A percentile compares a stretch with the other conserved stretches of the same genome.
phyloP scores from a whole-genome alignment of 352 stramenopile species.

The Globisporangium rhizosaccharum region DNA sequence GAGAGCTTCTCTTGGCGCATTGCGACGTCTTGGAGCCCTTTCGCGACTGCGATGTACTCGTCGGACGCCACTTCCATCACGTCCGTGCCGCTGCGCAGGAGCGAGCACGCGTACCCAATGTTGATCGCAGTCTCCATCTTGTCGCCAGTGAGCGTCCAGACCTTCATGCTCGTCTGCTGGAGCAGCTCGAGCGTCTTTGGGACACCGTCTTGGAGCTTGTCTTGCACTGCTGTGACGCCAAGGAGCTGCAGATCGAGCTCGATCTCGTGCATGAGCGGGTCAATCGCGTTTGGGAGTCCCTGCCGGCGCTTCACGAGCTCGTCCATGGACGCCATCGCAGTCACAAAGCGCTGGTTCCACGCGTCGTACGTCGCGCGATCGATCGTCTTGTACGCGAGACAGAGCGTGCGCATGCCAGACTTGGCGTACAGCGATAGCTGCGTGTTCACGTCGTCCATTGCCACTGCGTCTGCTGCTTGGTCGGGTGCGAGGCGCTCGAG shows the following conservation, averaged over 20 bases:
- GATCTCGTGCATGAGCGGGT: slow-evolving; percentile 78
- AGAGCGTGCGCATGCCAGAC: slow-evolving; percentile 74
- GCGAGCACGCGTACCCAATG: slow-evolving; percentile 89
- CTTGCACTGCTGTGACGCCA: slow-evolving; percentile 90
- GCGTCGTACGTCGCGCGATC: slow-evolving; percentile 37
- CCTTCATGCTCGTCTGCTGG: slow-evolving; percentile 87
- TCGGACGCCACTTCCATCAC: slow-evolving; percentile 55
- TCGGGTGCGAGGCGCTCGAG: slow-evolving; percentile 45
- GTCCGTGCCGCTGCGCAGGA: slow-evolving; percentile 81
- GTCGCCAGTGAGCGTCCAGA: slow-evolving; percentile 95
- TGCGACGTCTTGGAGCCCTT: slow-evolving; percentile 44
- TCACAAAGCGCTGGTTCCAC: slow-evolving; percentile 55
- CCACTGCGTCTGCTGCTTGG: slow-evolving; percentile 2
- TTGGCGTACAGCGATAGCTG: slow-evolving; percentile 68
- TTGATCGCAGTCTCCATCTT: slow-evolving; percentile 95
- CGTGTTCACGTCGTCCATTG: slow-evolving; percentile 32
- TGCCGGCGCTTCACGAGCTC: slow-evolving; percentile 69
- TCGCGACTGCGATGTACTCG: slow-evolving; percentile 51
- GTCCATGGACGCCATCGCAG: slow-evolving; percentile 54
- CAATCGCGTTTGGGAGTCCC: slow-evolving; percentile 58
- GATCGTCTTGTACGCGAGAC: slow-evolving; percentile 62
- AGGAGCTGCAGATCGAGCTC: slow-evolving; percentile 75
- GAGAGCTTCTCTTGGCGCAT: slow-evolving; percentile 18
- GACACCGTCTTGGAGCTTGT: slow-evolving; percentile 90
- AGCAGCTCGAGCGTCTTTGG: slow-evolving; percentile 82